These are phyloP conservation scores for Sclerotinia nivalis DNA, from an alignment of 2,329 filamentous ascomycete species.

Conservation along the genomic window DNA sequence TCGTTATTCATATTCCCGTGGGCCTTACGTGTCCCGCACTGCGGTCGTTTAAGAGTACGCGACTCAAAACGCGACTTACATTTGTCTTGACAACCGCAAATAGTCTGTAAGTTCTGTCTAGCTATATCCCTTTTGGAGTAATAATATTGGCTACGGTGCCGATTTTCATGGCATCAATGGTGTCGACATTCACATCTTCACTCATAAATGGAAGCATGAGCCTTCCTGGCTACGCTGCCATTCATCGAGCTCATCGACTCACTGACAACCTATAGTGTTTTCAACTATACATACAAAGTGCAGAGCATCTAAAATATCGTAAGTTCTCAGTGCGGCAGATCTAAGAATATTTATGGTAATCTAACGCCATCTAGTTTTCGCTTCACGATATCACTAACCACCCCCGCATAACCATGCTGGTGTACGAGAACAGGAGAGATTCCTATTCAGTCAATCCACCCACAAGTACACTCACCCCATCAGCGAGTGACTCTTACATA, in stretches of 20 bases:
- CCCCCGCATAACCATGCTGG: not conserved
- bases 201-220: slow-evolving; percentile 32
- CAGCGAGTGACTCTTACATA: slow-evolving; percentile 19
- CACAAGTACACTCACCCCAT: slow-evolving; percentile 15
- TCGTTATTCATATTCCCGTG: slow-evolving; percentile 28
- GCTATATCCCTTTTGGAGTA: slow-evolving; percentile 25
- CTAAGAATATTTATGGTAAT: not conserved
- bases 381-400: not conserved
- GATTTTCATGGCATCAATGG: slow-evolving; percentile 19
- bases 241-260: slow-evolving; percentile 23
- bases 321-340: not conserved
- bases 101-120: slow-evolving; percentile 34
- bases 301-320: slow-evolving; percentile 4
- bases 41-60: slow-evolving; percentile 22
- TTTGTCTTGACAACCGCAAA: slow-evolving; percentile 29
- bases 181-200: slow-evolving; percentile 11
- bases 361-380: not conserved
- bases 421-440: slow-evolving; percentile 11
- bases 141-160: slow-evolving; percentile 26
- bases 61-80: slow-evolving; percentile 31
- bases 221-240: slow-evolving; percentile 26
- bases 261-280: slow-evolving; percentile 7
- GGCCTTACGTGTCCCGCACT: slow-evolving; percentile 27
- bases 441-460: slow-evolving; percentile 9
- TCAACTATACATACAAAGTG: not conserved